Percentiles rank a stretch among this genome's conserved stretches.
These are phyloP conservation scores for Waltergamsia citrina DNA, from an alignment of 2,329 filamentous ascomycete species.

Conservation along the genomic window DNA sequence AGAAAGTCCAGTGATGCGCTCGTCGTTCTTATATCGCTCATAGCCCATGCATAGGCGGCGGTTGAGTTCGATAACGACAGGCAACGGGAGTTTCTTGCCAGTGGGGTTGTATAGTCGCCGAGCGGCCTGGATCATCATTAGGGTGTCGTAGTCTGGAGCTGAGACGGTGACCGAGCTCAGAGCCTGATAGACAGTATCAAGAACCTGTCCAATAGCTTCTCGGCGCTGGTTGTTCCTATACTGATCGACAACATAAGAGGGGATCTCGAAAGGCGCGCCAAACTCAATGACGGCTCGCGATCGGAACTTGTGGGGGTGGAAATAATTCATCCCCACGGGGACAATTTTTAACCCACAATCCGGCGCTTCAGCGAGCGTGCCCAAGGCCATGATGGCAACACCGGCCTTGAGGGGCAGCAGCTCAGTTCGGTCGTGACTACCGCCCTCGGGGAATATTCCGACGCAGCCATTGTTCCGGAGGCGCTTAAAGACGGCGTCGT, in stretches of 20 bases:
- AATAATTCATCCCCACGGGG: slow-evolving; percentile 98
- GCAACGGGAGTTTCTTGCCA: slow-evolving; percentile 84
- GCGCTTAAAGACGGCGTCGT: slow-evolving; percentile 83
- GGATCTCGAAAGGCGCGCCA: slow-evolving; percentile 78
- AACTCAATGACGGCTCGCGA: slow-evolving; percentile 95
- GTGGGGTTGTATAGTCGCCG: slow-evolving; percentile 89
- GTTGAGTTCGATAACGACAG: slow-evolving; percentile 90
- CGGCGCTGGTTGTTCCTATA: slow-evolving; percentile 77
- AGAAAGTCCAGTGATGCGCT: slow-evolving; percentile 67
- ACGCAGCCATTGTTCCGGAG: slow-evolving; percentile 79
- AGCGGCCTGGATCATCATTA: slow-evolving; percentile 94
- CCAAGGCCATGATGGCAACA: slow-evolving; percentile 95
- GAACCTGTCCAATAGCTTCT: slow-evolving; percentile 75
- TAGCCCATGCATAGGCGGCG: slow-evolving; percentile 85
- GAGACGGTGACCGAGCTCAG: slow-evolving; percentile 85
- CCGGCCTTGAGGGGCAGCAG: slow-evolving; percentile 89
- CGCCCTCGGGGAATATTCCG: slow-evolving; percentile 94
- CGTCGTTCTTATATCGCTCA: slow-evolving; percentile 84
- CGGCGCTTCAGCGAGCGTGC: slow-evolving; percentile 75
- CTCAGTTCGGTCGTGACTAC: slow-evolving; percentile 89
- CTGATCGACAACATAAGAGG: slow-evolving; percentile 70
- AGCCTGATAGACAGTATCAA: slow-evolving; percentile 80
- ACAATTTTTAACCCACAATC: slow-evolving; percentile 89
- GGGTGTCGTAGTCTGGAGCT: slow-evolving; percentile 86
- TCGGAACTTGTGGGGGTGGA: slow-evolving; percentile 96